A percentile compares a stretch with the other conserved stretches of the same genome.
phyloP scores from a whole-genome alignment of 2,329 filamentous ascomycete species.

The Phyllosticta capitalensis region DNA sequence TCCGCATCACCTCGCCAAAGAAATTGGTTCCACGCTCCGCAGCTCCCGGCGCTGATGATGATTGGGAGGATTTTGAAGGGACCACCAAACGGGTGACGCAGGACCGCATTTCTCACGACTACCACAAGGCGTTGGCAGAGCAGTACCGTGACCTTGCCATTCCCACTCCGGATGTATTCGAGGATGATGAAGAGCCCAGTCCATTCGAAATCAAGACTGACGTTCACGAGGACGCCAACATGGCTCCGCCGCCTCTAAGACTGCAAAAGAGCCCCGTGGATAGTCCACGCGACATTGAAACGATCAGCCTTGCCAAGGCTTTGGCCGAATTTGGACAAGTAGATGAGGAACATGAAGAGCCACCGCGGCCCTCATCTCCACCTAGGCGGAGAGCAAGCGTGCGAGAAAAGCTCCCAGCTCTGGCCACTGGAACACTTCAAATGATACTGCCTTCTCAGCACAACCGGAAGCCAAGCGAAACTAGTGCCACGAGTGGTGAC shows the following conservation, averaged over 20 bases:
- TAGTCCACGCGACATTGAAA: not conserved
- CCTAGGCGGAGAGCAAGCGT: not conserved
- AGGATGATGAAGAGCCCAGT: not conserved
- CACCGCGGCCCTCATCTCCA: not conserved
- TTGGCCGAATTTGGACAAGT: not conserved
- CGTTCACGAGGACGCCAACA: not conserved
- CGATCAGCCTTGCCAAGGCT: not conserved
- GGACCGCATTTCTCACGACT: conserved; percentile 1
- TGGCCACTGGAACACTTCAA: conserved; percentile 5
- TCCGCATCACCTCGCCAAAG: not conserved
- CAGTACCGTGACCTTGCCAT: conserved; percentile 7
- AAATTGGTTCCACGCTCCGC: conserved; percentile 1
- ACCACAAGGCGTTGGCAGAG: conserved; percentile 2
- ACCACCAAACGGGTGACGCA: not conserved
- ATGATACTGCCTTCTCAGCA: conserved; percentile 7
- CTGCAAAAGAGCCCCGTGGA: not conserved
- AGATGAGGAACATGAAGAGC: not conserved
- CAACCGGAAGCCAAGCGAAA: not conserved
- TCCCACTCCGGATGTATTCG: not conserved
- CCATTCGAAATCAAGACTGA: not conserved
- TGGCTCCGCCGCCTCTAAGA: not conserved
- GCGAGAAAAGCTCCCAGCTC: conserved; percentile 5
- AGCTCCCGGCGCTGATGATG: conserved; percentile 3
- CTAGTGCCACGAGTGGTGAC: conserved; percentile 1
- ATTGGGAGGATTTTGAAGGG: conserved; percentile 2